A percentile compares a stretch with the other conserved stretches of the same genome.
phyloP scores from a whole-genome alignment of 805 yeast species.

The Nakazawaea ishiwadae region DNA sequence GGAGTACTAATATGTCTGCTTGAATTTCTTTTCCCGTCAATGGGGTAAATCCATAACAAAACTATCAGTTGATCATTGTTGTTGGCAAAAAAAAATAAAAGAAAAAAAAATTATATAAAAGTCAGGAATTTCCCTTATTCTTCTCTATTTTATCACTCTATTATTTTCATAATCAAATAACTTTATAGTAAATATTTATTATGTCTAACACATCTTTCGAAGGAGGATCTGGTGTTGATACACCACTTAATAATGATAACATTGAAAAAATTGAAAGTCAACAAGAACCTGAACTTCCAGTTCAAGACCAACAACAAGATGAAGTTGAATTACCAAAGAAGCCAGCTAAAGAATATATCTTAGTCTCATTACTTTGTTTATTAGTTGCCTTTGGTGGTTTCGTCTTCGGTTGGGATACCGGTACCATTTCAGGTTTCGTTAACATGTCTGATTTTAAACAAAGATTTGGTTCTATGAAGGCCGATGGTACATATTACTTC shows the following conservation, averaged over 20 bases:
- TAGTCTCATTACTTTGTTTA: slow-evolving; percentile 32
- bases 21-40: not conserved
- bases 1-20: not conserved
- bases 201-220: not conserved
- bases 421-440: slow-evolving; percentile 57
- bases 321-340: slow-evolving; percentile 23
- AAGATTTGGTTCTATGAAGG: slow-evolving; percentile 36
- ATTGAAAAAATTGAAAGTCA: not conserved
- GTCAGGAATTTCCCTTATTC: not conserved
- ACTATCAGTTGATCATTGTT: not conserved
- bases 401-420: slow-evolving; percentile 62
- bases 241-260: not conserved
- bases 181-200: no score
- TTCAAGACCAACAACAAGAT: not conserved
- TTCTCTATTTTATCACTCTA: not conserved
- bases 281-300: not conserved
- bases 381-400: slow-evolving; percentile 60
- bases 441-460: slow-evolving; percentile 41
- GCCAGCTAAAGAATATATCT: slow-evolving; percentile 27
- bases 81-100: no score
- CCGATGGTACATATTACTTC: slow-evolving; percentile 32
- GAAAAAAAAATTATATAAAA: no score
- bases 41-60: not conserved
- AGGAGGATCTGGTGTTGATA: not conserved
- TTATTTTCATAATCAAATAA: no score